Percentiles rank a stretch among this genome's conserved stretches.
phyloP scores from a whole-genome alignment of 2,329 filamentous ascomycete species.

The Aschersonia sp. region DNA sequence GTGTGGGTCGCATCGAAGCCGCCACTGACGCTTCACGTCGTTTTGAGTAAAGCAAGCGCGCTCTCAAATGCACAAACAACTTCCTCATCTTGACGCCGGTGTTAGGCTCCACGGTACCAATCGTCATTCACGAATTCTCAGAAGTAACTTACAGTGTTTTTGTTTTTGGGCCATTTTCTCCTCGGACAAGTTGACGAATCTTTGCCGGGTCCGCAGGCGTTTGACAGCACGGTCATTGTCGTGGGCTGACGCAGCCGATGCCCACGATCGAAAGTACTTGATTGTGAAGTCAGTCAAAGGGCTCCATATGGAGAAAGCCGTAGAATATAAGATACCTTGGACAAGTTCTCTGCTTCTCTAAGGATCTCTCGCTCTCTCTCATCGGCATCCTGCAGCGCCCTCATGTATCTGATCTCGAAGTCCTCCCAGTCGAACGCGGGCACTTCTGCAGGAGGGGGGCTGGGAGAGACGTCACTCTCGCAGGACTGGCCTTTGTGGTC shows the following conservation, averaged over 20 bases:
- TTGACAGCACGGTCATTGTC: conserved; percentile 68
- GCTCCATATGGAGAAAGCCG: background rate
- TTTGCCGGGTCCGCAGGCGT: conserved; percentile 64
- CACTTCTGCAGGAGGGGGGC: conserved; percentile 34
- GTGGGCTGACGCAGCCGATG: conserved; percentile 51
- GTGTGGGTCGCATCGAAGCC: background rate
- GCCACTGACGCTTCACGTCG: conserved; percentile 11
- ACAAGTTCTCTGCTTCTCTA: conserved; percentile 51
- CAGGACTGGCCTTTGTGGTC: conserved; percentile 18
- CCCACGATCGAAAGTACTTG: conserved; percentile 72
- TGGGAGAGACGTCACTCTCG: conserved; percentile 22
- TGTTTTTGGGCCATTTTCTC: conserved; percentile 57
- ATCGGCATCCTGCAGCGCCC: conserved; percentile 47
- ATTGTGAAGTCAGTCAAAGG: background rate
- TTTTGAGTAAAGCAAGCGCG: conserved; percentile 38
- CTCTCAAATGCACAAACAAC: conserved; percentile 50
- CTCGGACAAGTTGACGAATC: conserved; percentile 63
- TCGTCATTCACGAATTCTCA: background rate
- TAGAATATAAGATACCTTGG: conserved; percentile 32
- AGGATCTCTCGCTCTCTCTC: conserved; percentile 49
- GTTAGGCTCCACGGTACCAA: background rate
- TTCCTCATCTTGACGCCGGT: conserved; percentile 22
- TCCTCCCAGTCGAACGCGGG: conserved; percentile 59
- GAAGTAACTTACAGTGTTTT: conserved; percentile 52
- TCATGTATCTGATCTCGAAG: conserved; percentile 56